A percentile compares a stretch with the other conserved stretches of the same genome.
Conservation (phyloP, 805 yeast species). For the Candida saitoana region DNA sequence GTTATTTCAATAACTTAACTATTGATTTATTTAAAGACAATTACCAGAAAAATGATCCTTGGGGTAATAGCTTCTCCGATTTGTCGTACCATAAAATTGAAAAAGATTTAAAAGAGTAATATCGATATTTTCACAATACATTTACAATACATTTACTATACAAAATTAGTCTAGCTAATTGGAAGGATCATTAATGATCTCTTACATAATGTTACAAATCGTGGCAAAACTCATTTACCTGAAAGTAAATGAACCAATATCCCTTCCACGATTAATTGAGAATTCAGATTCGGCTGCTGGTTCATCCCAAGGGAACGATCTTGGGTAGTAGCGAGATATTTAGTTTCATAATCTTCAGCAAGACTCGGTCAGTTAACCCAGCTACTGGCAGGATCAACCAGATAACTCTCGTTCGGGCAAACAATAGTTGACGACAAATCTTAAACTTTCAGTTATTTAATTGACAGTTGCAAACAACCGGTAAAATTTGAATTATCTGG, state of each 20-base stretch:
- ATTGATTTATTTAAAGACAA: conserved; percentile 17
- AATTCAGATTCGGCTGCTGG: too few species aligned
- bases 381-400: conserved; percentile 3
- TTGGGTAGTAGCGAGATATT: too few species aligned
- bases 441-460: conserved; percentile 20
- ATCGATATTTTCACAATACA: too few species aligned
- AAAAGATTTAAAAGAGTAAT: too few species aligned
- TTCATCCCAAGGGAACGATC: too few species aligned
- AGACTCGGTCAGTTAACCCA: too few species aligned
- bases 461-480: conserved; percentile 10
- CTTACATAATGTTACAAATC: too few species aligned
- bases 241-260: too few species aligned
- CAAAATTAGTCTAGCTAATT: background rate
- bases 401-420: background rate
- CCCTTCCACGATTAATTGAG: too few species aligned
- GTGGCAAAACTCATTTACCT: too few species aligned
- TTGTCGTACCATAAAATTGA: conserved; percentile 48
- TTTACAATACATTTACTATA: background rate
- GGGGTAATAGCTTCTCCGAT: conserved; percentile 54
- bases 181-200: conserved; percentile 1
- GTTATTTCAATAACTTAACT: conserved; percentile 26
- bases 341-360: too few species aligned
- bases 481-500: background rate
- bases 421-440: background rate
- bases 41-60: conserved; percentile 25